These are phyloP conservation scores for Herpetospermum pedunculosum DNA, from an alignment of 306 rosid species.

Conservation along the genomic window DNA sequence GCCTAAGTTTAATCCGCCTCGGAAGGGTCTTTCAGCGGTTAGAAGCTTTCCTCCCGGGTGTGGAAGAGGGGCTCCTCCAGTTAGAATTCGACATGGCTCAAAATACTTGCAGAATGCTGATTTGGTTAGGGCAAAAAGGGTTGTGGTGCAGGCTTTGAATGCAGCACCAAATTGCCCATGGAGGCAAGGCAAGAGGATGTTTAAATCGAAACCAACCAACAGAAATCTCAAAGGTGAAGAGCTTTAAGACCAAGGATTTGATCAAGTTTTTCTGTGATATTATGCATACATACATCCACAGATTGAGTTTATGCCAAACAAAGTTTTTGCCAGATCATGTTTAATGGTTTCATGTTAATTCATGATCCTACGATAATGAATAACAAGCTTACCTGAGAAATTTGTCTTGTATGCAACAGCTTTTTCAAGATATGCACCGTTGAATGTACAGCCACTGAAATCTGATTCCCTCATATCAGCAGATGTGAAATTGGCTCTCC, in stretches of 20 bases:
- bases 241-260: neutral
- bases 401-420: constrained; percentile 95
- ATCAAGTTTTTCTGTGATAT: neutral
- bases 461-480: constrained; percentile 98
- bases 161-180: constrained; percentile 6
- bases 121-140: neutral
- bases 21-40: neutral
- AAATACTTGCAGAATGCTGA: neutral
- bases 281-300: neutral
- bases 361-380: neutral
- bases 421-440: constrained; percentile 89
- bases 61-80: neutral
- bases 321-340: neutral
- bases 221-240: neutral
- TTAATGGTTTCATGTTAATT: neutral
- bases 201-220: neutral
- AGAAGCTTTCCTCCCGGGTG: constrained; percentile 10
- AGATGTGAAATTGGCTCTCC: constrained; percentile 97
- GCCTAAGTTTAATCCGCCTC: constrained; percentile 5
- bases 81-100: neutral
- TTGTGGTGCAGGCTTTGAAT: neutral
- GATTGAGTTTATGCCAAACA: neutral
- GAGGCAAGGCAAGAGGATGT: neutral
- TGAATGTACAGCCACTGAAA: constrained; percentile 92
- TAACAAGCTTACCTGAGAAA: constrained; percentile 51